Percentiles rank a stretch among this genome's conserved stretches.
Conservation (phyloP, 441 rosid species). For the Gossypium lobatum region DNA sequence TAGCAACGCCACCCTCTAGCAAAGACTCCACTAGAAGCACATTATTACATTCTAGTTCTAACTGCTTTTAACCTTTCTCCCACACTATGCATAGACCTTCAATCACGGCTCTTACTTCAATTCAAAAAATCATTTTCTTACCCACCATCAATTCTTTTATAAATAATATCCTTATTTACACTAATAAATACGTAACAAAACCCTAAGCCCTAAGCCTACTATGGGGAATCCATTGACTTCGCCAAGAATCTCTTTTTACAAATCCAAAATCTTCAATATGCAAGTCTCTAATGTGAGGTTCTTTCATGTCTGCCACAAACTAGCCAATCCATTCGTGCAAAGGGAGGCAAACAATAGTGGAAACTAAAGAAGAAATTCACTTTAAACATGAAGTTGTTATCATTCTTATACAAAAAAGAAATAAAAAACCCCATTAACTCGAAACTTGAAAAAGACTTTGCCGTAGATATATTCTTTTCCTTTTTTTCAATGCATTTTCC, state of each 20-base stretch:
- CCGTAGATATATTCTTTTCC: not conserved
- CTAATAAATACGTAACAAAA: too few species aligned
- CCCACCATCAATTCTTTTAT: too few species aligned
- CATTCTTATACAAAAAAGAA: not conserved
- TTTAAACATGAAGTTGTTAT: not conserved
- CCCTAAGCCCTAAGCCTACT: too few species aligned
- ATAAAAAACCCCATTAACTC: not conserved
- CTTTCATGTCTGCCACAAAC: not conserved
- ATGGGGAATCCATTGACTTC: not conserved
- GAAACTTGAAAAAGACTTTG: not conserved
- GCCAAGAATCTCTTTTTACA: not conserved
- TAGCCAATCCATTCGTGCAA: constrained; percentile 4
- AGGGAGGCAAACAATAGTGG: not conserved
- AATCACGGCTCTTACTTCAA: too few species aligned
- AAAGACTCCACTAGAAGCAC: too few species aligned
- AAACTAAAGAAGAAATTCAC: not conserved
- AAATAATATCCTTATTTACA: too few species aligned
- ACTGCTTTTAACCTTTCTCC: too few species aligned
- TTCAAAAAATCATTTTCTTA: too few species aligned
- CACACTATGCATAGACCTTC: too few species aligned
- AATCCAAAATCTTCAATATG: not conserved
- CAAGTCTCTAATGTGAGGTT: not conserved
- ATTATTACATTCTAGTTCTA: too few species aligned
- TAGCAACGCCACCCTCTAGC: too few species aligned
- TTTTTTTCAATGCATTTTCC: not conserved